These are phyloP conservation scores for Yarrowia divulgata DNA, from an alignment of 805 yeast genomes.

Conservation along the genomic window DNA sequence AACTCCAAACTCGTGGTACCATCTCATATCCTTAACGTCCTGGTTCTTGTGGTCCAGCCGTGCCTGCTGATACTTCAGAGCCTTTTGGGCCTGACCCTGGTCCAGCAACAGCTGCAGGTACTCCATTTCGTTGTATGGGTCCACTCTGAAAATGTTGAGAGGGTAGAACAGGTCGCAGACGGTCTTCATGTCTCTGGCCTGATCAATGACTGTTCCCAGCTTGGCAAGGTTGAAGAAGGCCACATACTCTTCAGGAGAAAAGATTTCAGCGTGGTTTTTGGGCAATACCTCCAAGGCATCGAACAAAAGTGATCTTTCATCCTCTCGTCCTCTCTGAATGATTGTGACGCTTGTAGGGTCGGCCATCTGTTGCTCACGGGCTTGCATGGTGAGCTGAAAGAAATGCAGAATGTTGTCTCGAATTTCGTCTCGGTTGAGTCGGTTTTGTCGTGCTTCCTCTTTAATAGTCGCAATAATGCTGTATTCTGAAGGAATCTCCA, in stretches of 20 bases:
- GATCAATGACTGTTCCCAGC: conserved; percentile 11
- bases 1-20: conserved; percentile 37
- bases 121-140: conserved; percentile 39
- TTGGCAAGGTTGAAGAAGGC: conserved; percentile 33
- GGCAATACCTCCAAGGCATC: conserved; percentile 28
- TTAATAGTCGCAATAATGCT: conserved; percentile 12
- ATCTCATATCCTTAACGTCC: conserved; percentile 15
- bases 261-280: background rate
- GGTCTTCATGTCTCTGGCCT: conserved; percentile 18
- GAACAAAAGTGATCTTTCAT: conserved; percentile 13
- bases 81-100: conserved; percentile 5
- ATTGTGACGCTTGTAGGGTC: background rate
- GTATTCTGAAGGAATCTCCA: conserved; percentile 25
- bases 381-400: conserved; percentile 12
- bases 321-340: conserved; percentile 1
- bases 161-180: conserved; percentile 29
- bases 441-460: conserved; percentile 10
- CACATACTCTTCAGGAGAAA: conserved; percentile 34
- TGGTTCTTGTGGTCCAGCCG: conserved; percentile 2
- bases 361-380: conserved; percentile 7
- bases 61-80: conserved; percentile 12
- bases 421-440: conserved; percentile 14
- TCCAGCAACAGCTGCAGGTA: conserved; percentile 31
- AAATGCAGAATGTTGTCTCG: conserved; percentile 20
- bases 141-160: conserved; percentile 12